Evolutionary conservation across 2,329 filamentous ascomycete species (phyloP).

Genomic region (Claviceps capensis): DNA sequence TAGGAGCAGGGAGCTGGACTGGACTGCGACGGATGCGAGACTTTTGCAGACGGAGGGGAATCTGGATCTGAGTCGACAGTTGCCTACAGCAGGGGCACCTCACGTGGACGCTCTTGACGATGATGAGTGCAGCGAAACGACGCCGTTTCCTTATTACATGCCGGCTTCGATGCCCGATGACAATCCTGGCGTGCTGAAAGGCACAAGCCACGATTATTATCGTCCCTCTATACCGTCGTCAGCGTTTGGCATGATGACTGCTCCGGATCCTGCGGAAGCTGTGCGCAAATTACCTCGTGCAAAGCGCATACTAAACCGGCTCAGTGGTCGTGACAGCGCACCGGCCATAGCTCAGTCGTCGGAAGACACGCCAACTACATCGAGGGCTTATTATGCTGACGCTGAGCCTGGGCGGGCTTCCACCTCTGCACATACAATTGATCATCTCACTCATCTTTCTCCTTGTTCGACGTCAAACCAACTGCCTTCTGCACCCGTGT

Average conservation of each 20-base stretch:
- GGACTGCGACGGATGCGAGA: slow-evolving; percentile 10
- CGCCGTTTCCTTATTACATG: slow-evolving; percentile 10
- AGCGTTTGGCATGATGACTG: slow-evolving; percentile 25
- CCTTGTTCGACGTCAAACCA: slow-evolving; percentile 5
- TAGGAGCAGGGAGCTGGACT: slow-evolving; percentile 15
- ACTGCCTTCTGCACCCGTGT: slow-evolving; percentile 4
- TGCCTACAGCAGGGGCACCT: neutral
- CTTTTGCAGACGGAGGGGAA: neutral
- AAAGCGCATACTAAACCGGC: slow-evolving; percentile 22
- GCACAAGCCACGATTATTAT: slow-evolving; percentile 28
- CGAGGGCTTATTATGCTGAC: neutral
- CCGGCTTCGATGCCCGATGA: slow-evolving; percentile 15
- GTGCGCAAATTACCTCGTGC: slow-evolving; percentile 16
- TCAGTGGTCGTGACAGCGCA: slow-evolving; percentile 18
- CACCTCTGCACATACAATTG: slow-evolving; percentile 10
- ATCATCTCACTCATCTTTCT: slow-evolving; percentile 19
- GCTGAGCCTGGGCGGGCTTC: slow-evolving; percentile 2
- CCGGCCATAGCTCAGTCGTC: slow-evolving; percentile 10
- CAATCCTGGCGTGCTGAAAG: slow-evolving; percentile 19
- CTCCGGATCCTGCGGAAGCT: slow-evolving; percentile 8
- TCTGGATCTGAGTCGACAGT: neutral
- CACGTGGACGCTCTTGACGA: neutral
- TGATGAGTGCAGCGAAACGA: slow-evolving; percentile 5
- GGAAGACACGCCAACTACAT: slow-evolving; percentile 4
- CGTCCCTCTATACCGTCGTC: slow-evolving; percentile 26